Percentiles rank a stretch among this genome's conserved stretches.
Conservation (phyloP, 352 stramenopile genomes). For the Globisporangium yorkense region DNA sequence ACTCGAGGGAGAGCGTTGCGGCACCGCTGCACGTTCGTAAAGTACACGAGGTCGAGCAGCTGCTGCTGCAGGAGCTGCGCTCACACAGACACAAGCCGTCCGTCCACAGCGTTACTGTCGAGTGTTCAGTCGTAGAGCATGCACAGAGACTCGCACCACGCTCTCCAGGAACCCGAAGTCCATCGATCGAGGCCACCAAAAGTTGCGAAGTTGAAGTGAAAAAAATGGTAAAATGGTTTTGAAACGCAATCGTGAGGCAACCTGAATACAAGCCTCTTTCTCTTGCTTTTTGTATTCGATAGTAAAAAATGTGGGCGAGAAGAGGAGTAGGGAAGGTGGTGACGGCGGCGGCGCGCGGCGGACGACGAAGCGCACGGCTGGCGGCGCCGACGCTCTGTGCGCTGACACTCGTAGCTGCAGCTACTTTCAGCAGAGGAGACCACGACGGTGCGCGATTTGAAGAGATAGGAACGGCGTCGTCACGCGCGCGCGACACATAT, state of each 20-base stretch:
- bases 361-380: too few relatives aligned
- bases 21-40: slow-evolving; percentile 41
- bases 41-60: slow-evolving; percentile 53
- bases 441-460: slow-evolving; percentile 1
- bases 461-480: too few relatives aligned
- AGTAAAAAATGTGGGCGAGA: too few relatives aligned
- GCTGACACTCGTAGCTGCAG: slow-evolving; percentile 1
- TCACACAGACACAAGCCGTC: too few relatives aligned
- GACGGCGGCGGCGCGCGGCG: too few relatives aligned
- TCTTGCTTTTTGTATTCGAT: too few relatives aligned
- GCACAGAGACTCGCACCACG: slow-evolving; percentile 1
- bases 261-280: too few relatives aligned
- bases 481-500: too few relatives aligned
- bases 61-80: slow-evolving; percentile 46
- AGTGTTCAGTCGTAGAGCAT: not conserved
- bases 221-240: too few relatives aligned
- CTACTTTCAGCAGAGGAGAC: slow-evolving; percentile 6
- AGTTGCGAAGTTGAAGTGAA: slow-evolving; percentile 10
- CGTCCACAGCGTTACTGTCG: too few relatives aligned
- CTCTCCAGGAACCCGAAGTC: slow-evolving; percentile 12
- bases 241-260: too few relatives aligned
- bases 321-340: too few relatives aligned
- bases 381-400: slow-evolving; percentile 3
- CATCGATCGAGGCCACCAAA: not conserved
- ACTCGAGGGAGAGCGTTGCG: slow-evolving; percentile 42